These are phyloP conservation scores for Claviceps digitariae DNA, from an alignment of 2,329 filamentous ascomycete species.

Conservation along the genomic window DNA sequence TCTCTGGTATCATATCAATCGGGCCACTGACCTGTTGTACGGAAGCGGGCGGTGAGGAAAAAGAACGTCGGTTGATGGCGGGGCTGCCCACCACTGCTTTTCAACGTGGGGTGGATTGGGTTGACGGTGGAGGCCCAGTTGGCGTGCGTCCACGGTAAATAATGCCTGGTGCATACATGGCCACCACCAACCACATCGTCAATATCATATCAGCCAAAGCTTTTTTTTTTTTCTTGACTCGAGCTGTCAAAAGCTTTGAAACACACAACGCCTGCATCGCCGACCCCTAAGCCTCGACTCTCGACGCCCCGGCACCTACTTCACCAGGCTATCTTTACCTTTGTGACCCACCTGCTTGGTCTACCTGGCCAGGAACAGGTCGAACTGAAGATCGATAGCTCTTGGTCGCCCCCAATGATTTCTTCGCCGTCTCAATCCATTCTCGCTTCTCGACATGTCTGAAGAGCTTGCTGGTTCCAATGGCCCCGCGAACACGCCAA, in stretches of 20 bases:
- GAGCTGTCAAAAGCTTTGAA: not conserved
- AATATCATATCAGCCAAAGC: no score
- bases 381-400: not conserved
- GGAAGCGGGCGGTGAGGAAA: not conserved
- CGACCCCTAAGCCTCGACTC: not conserved
- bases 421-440: constrained; percentile 11
- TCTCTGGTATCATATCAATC: not conserved
- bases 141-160: no score
- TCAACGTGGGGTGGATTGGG: no score
- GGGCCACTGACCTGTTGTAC: no score
- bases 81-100: no score
- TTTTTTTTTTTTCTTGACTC: not conserved
- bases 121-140: not conserved
- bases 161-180: not conserved
- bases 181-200: not conserved
- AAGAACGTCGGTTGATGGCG: not conserved
- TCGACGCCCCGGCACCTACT: not conserved
- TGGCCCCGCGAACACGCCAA: constrained; percentile 27
- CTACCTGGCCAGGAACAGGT: not conserved
- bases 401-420: constrained; percentile 21
- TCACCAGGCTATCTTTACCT: not conserved
- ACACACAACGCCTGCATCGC: not conserved
- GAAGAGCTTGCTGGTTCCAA: constrained; percentile 19
- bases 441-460: constrained; percentile 20
- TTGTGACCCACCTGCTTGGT: not conserved